Base-by-base conservation (phyloP, 2,329 filamentous ascomycete genomes). In the Aspergillus pseudoviridinutans region DNA sequence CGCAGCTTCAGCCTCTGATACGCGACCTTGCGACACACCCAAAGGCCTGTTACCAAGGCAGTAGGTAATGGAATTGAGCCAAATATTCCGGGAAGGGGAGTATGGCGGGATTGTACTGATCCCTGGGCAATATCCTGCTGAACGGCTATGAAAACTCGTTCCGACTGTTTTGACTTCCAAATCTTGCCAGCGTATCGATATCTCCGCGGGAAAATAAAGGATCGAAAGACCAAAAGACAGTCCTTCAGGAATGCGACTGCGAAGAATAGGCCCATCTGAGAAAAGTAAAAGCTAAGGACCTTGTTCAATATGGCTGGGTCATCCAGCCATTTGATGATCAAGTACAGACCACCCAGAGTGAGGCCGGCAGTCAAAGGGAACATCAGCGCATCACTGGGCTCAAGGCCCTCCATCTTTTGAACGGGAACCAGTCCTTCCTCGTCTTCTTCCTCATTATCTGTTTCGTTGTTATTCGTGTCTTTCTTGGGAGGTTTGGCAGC, bases 251-350 rank as follows among this genome's bases (percentile, higher is more conserved):
- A 81, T 47, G 86, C 87, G 8, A 86, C 81, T 17, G 94, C 81
- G 59, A 90, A 91, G 60, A 89, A 87, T n/a, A 95, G 75, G 0
- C 90, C 91, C 69, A 93, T 86, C 57, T 85, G 74, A 3, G 89
- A 90, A 75, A 96, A 92, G 78, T 97, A 97, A 68, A 83, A 86
- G 42, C 90, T 87, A 24, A 97, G 78, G 42, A 95, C 83, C 74
- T 88, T 90, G 78, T 93, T 97, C 67, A 97, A 76, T 24, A 95
- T 78, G 10, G 86, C 81, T 0, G 92, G 87, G 67, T 96, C 90
- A 63, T 93, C 81, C 55, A 97, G 84, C 83, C 88, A 94, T 72
- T 95, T 91, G 70, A 97, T 91, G 58, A 96, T 80, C 66, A 92
- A 87, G 78, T 97, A 97, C 12, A 97, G 80, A 4, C 86, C 86